Evolutionary conservation across 2,329 filamentous ascomycete species (phyloP).

Genomic region (Botrytis hyacinthi): DNA sequence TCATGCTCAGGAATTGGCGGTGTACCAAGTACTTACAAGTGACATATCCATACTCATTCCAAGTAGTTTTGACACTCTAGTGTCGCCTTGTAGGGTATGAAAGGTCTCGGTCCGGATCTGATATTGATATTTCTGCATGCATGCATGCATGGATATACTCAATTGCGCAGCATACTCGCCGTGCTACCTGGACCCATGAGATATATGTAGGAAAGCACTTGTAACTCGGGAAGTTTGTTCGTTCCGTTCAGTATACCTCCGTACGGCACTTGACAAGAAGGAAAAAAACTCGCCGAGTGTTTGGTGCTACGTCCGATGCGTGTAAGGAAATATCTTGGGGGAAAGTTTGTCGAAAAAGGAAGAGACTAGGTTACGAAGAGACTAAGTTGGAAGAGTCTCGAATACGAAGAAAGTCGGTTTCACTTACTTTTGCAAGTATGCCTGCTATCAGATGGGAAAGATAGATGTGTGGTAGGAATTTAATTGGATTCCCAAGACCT

Average conservation of each 20-base stretch:
- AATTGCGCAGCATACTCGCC: constrained; percentile 14
- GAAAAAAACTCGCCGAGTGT: constrained; percentile 8
- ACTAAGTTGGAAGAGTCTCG: neutral
- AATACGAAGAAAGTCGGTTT: neutral
- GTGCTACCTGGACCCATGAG: neutral
- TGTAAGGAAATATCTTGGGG: neutral
- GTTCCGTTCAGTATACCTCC: constrained; percentile 18
- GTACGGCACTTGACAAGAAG: constrained; percentile 10
- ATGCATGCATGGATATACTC: constrained; percentile 12
- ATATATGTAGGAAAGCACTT: constrained; percentile 10
- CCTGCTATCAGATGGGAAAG: constrained; percentile 12
- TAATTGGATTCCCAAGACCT: neutral
- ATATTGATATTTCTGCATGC: constrained; percentile 15
- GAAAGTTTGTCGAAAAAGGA: neutral
- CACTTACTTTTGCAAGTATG: neutral
- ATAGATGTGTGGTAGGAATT: neutral
- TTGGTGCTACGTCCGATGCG: constrained; percentile 8
- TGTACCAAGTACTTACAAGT: constrained; percentile 17
- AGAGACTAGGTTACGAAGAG: neutral
- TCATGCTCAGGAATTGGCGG: constrained; percentile 11
- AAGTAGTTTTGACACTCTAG: constrained; percentile 1
- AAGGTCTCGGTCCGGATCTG: constrained; percentile 18
- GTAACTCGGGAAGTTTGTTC: constrained; percentile 16
- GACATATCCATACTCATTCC: constrained; percentile 4
- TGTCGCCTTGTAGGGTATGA: constrained; percentile 11